Evolutionary conservation across 1,284 basidiomycete genomes (phyloP), one percentile per base, ranked within the genome.

Genomic region (Ceratobasidium sp.): DNA sequence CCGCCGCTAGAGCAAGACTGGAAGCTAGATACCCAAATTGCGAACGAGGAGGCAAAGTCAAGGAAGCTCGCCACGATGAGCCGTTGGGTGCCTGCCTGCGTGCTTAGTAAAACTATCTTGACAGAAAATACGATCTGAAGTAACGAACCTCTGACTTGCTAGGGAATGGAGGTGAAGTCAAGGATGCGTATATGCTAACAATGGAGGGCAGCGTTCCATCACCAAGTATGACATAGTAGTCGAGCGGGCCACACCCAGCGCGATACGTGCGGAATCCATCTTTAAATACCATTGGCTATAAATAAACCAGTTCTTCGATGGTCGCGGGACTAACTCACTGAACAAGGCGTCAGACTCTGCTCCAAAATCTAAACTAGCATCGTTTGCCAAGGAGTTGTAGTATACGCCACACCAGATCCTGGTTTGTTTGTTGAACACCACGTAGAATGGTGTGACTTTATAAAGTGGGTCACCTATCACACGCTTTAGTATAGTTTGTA

Each of bases 11-110:
- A 35, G 60, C 71, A 7, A 75, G 37, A 28, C 71, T 75, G 35
- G 71, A 75, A 53, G 71, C 71, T 20, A 75, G 71, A 45, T 75
- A 75, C 33, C 71, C 71, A 28, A 75, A 75, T 45, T 75, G 71
- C 20, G 71, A 75, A 26, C 60, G 71, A 39, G 71, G 71, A 13
- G 71, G 71, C 33, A 75, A 51, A 1, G 71, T 75, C 17, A 47
- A 64, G 31, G 71, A 75, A 51, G 71, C 58, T 20, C 71, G 60
- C 71, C 71, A 75, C 20, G 13, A n/a, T 28, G 71, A 37, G n/a
- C 10, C 20, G 47, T 51, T 66, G 0, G 64, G 13, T 51, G 64
- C 17, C 64, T 65, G 6, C 31, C 45, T 4, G 20, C 2, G 10
- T 35, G 28, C 15, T 28, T 28, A 13, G 10, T 49, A 7, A 66